These are phyloP conservation scores for Phyllosticta citrichinensis DNA, from an alignment of 2,329 filamentous ascomycete genomes.

Conservation along the genomic window DNA sequence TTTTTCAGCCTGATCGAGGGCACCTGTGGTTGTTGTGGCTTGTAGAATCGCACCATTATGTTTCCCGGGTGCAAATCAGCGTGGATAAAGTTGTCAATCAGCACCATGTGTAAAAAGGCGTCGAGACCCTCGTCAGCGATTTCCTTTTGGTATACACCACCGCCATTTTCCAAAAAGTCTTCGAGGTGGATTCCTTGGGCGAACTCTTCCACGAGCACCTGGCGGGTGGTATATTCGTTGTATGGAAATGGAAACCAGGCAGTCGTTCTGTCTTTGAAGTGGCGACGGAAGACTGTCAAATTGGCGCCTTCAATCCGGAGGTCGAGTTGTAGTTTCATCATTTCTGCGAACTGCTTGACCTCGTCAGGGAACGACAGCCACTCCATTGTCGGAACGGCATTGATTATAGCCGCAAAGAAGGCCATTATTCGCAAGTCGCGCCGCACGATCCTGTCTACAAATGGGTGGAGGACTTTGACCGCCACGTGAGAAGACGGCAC, in stretches of 20 bases:
- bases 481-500: slow-evolving; percentile 90
- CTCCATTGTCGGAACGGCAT: slow-evolving; percentile 84
- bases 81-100: slow-evolving; percentile 96
- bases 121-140: slow-evolving; percentile 93
- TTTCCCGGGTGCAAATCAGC: slow-evolving; percentile 95
- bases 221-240: slow-evolving; percentile 80
- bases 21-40: slow-evolving; percentile 61
- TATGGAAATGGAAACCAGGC: slow-evolving; percentile 98
- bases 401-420: slow-evolving; percentile 77
- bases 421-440: slow-evolving; percentile 89
- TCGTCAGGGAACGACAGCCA: slow-evolving; percentile 96
- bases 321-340: slow-evolving; percentile 98
- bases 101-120: slow-evolving; percentile 89
- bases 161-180: slow-evolving; percentile 83
- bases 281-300: slow-evolving; percentile 73
- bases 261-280: slow-evolving; percentile 81
- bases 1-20: slow-evolving; percentile 29
- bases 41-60: slow-evolving; percentile 98
- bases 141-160: slow-evolving; percentile 84
- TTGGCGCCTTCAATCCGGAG: slow-evolving; percentile 91
- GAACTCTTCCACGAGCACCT: slow-evolving; percentile 90
- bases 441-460: slow-evolving; percentile 81
- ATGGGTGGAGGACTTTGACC: slow-evolving; percentile 88
- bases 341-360: slow-evolving; percentile 86
- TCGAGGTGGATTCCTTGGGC: slow-evolving; percentile 87